Evolutionary conservation across 208 protist species (phyloP).

Genomic region (Crithidia bombi): DNA sequence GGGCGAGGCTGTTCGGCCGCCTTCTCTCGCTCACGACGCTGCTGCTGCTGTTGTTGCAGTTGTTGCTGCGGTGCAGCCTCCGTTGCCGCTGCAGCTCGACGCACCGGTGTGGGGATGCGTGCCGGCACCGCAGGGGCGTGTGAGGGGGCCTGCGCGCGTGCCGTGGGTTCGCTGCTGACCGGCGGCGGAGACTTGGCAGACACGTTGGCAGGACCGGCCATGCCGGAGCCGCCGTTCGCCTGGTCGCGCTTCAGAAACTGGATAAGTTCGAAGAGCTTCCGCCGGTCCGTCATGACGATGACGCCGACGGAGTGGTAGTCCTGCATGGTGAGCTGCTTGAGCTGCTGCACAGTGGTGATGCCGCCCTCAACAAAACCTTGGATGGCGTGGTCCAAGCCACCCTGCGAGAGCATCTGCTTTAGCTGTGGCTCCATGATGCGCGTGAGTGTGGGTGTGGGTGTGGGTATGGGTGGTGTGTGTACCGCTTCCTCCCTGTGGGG

Average conservation of each 20-base stretch:
- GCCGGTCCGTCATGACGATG: constrained; percentile 89
- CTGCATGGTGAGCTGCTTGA: constrained; percentile 91
- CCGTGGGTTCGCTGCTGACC: constrained; percentile 22
- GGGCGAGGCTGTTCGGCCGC: constrained; percentile 25
- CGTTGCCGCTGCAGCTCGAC: constrained; percentile 12
- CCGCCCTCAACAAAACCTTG: constrained; percentile 81
- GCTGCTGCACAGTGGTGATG: constrained; percentile 71
- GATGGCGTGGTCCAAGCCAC: constrained; percentile 80
- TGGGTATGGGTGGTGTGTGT: not conserved
- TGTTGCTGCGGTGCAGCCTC: constrained; percentile 18
- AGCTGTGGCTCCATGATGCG: constrained; percentile 78
- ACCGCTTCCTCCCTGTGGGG: not conserved
- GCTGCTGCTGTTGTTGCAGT: constrained; percentile 20
- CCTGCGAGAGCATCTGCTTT: constrained; percentile 74
- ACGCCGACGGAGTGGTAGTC: constrained; percentile 92
- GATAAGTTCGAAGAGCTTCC: constrained; percentile 94
- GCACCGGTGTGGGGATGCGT: constrained; percentile 33
- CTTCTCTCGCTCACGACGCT: constrained; percentile 28
- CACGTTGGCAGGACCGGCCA: not conserved
- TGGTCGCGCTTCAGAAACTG: constrained; percentile 88
- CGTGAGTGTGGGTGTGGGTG: not conserved
- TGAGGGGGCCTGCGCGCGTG: constrained; percentile 23
- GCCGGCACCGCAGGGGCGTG: constrained; percentile 27
- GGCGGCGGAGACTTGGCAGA: constrained; percentile 31
- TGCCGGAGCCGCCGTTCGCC: constrained; percentile 23